Evolutionary conservation across 148 eudicot species (phyloP).

Genomic region (Oxyria digyna): DNA sequence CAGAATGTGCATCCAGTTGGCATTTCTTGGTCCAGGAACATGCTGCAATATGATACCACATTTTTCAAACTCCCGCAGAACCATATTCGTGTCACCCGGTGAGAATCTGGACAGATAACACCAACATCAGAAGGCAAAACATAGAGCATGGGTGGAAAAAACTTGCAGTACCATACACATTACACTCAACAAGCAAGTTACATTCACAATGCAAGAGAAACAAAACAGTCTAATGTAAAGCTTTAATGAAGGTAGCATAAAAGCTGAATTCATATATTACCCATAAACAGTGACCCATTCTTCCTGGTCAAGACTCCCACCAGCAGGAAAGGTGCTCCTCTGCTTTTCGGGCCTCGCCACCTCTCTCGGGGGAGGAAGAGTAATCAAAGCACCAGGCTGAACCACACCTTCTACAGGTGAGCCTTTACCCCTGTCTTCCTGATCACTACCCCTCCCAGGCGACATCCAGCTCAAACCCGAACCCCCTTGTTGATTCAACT

Average conservation of each 20-base stretch:
- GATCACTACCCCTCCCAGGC: conserved; percentile 47
- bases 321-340: conserved; percentile 46
- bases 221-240: neutral
- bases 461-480: conserved; percentile 69
- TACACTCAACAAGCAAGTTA: neutral
- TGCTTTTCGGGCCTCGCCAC: conserved; percentile 84
- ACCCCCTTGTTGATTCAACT: conserved; percentile 52
- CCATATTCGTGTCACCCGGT: conserved; percentile 81
- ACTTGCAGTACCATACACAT: neutral
- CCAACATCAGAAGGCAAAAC: neutral
- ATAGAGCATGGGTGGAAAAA: neutral
- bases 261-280: too few species aligned
- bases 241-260: too few species aligned
- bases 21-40: conserved; percentile 88
- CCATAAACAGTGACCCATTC: conserved; percentile 99
- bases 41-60: conserved; percentile 83
- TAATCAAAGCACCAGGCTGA: conserved; percentile 69
- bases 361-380: conserved; percentile 83
- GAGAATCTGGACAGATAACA: conserved; percentile 45
- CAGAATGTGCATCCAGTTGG: conserved; percentile 95
- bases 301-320: conserved; percentile 71
- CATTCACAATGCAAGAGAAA: neutral
- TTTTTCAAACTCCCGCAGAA: conserved; percentile 89
- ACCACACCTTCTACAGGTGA: conserved; percentile 91
- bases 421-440: conserved; percentile 77